phyloP scores from a whole-genome alignment of 352 stramenopile species.

The Phytophthora foliorum region DNA sequence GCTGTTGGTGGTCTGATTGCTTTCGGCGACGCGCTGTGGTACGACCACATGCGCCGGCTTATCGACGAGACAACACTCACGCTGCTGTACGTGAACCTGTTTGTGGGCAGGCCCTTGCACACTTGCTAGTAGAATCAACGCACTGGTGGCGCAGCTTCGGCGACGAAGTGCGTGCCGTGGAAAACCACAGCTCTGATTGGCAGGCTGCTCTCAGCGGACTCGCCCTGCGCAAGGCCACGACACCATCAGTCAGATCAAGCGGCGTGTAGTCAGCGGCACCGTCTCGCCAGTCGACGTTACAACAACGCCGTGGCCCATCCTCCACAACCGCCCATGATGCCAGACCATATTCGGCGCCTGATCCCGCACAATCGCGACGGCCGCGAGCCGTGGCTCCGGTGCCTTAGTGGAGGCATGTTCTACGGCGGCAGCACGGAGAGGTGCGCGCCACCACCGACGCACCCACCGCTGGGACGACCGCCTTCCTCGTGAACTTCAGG shows the following conservation, averaged over 20 bases:
- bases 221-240: not conserved
- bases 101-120: not conserved
- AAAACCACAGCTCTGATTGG: constrained; percentile 4
- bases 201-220: constrained; percentile 5
- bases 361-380: constrained; percentile 4
- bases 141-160: constrained; percentile 6
- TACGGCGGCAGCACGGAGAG: constrained; percentile 6
- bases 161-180: constrained; percentile 9
- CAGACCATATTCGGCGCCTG: not conserved
- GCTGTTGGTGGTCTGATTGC: not conserved
- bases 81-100: constrained; percentile 1
- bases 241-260: not conserved
- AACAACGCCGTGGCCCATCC: not conserved
- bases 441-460: not conserved
- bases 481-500: constrained; percentile 1
- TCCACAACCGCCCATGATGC: not conserved
- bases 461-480: not conserved
- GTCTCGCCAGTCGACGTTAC: not conserved
- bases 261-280: not conserved
- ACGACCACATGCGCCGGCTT: not conserved
- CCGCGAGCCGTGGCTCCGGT: constrained; percentile 13
- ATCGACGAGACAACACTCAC: too few species aligned
- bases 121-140: constrained; percentile 1
- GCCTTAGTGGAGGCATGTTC: constrained; percentile 9
- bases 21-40: not conserved